Conservation (phyloP, 352 stramenopile genomes). For the Pythium grandisporangium region DNA sequence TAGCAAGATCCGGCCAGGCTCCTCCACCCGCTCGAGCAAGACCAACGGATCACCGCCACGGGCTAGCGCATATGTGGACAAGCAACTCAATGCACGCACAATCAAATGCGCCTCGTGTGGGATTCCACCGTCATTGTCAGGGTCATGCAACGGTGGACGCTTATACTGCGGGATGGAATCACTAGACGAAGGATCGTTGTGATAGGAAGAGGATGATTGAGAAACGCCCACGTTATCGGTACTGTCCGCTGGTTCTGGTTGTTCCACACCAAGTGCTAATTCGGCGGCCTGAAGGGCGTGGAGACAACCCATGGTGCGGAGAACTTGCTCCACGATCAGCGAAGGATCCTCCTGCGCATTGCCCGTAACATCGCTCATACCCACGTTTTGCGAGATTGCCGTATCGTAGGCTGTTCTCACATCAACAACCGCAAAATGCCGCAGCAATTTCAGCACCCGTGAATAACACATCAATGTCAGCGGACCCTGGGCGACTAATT, state of each 20-base stretch:
- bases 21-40: constrained; percentile 17
- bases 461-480: constrained; percentile 1
- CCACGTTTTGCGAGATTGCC: too few species aligned
- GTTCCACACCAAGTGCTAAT: too few species aligned
- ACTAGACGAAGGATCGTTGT: too few species aligned
- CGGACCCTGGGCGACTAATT: constrained; percentile 1
- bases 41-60: constrained; percentile 28
- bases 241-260: too few species aligned
- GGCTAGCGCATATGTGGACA: too few species aligned
- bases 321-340: not conserved
- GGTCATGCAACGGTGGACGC: not conserved
- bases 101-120: constrained; percentile 7
- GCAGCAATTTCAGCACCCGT: constrained; percentile 1
- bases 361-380: too few species aligned
- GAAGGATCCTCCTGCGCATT: too few species aligned
- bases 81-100: constrained; percentile 4
- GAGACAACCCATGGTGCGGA: not conserved
- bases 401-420: too few species aligned
- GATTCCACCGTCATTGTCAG: not conserved
- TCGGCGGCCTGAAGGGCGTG: not conserved
- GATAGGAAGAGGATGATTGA: too few species aligned
- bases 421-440: not conserved
- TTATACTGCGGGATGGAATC: not conserved
- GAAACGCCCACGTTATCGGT: too few species aligned
- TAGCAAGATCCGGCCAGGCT: constrained; percentile 1